Evolutionary conservation across 768 basidiomycete genomes (phyloP).

Genomic region (Tylopilus balloui): DNA sequence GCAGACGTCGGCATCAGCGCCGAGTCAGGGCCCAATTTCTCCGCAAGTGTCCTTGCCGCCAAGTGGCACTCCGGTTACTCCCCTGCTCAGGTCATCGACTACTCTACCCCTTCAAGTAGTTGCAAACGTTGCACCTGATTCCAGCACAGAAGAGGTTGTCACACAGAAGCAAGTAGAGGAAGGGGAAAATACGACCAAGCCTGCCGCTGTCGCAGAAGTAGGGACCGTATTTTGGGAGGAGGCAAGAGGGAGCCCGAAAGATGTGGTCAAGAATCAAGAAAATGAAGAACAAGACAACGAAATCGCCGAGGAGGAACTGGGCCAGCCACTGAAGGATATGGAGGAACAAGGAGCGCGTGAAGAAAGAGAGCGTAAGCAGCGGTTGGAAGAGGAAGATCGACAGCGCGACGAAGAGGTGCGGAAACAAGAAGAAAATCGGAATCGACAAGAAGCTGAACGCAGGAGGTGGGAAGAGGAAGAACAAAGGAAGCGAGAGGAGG

Average conservation of each 20-base stretch:
- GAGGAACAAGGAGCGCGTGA: not conserved
- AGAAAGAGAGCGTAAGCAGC: not conserved
- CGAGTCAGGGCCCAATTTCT: constrained; percentile 6
- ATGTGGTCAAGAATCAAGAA: not conserved
- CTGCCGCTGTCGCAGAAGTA: not conserved
- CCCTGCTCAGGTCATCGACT: constrained; percentile 8
- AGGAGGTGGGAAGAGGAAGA: not conserved
- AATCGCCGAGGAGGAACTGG: constrained; percentile 9
- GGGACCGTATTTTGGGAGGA: not conserved
- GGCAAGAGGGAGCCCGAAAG: not conserved
- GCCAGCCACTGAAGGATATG: not conserved
- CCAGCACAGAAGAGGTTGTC: constrained; percentile 30
- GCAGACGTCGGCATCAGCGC: constrained; percentile 1
- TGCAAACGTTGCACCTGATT: not conserved
- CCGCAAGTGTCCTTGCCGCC: constrained; percentile 7
- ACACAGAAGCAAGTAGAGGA: constrained; percentile 43
- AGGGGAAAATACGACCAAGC: not conserved
- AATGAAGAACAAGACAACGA: constrained; percentile 14
- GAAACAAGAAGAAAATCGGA: not conserved
- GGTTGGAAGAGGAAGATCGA: not conserved
- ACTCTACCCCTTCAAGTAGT: constrained; percentile 14
- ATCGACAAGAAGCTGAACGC: not conserved
- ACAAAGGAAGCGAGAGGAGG: constrained; percentile 24
- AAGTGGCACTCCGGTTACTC: constrained; percentile 7
- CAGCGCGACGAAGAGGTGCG: constrained; percentile 5